Percentiles rank a stretch among this genome's conserved stretches.
phyloP scores from a whole-genome alignment of 345 rosid species.

The Acer campestre region DNA sequence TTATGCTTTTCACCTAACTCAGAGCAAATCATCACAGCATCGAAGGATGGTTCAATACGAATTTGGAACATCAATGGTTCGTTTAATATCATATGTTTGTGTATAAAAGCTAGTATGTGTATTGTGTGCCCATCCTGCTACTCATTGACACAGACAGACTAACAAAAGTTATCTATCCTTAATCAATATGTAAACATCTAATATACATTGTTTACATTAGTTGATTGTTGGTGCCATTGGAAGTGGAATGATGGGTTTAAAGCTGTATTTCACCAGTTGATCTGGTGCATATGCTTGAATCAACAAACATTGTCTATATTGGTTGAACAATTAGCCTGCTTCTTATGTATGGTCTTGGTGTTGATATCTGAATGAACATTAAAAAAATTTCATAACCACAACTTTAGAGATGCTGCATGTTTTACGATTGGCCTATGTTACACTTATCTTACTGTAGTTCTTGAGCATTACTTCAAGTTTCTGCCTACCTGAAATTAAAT shows the following conservation, averaged over 20 bases:
- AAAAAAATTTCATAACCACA: neutral
- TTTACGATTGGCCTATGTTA: neutral
- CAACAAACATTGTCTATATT: neutral
- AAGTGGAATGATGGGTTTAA: neutral
- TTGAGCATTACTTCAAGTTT: neutral
- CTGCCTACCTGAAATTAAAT: neutral
- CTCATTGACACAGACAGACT: neutral
- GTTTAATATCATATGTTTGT: slow-evolving; percentile 18
- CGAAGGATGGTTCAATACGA: slow-evolving; percentile 89
- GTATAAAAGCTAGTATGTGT: neutral
- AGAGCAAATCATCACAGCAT: slow-evolving; percentile 85
- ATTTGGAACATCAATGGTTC: slow-evolving; percentile 96
- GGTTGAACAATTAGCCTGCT: neutral
- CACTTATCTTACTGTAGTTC: neutral
- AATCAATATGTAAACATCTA: neutral
- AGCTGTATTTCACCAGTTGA: neutral
- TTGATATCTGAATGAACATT: slow-evolving; percentile 1
- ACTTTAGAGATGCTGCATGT: neutral
- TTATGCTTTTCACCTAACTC: slow-evolving; percentile 87
- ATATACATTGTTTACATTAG: neutral
- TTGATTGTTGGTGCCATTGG: neutral
- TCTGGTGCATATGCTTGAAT: slow-evolving; percentile 7
- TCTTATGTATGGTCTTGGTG: neutral
- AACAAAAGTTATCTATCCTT: neutral
- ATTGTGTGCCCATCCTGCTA: neutral